Evolutionary conservation across 1,284 basidiomycete genomes (phyloP).

Genomic region (Cutaneotrichosporon sp.): DNA sequence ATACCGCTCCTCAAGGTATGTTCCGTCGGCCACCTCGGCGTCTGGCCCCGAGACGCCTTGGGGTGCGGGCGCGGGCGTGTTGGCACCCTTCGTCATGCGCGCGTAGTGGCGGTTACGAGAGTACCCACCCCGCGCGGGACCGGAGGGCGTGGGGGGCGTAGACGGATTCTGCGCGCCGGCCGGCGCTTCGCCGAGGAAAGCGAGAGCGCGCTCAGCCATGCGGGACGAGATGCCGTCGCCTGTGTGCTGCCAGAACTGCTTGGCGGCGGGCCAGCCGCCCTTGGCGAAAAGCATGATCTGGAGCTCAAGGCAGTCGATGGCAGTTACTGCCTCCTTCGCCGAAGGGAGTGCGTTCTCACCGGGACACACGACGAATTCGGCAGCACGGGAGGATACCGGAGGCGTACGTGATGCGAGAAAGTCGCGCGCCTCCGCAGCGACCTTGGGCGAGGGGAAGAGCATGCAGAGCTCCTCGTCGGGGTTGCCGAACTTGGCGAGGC

Average conservation of each 20-base stretch:
- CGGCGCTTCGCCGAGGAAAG: slow-evolving; percentile 59
- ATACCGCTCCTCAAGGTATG: slow-evolving; percentile 86
- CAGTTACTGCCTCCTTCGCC: slow-evolving; percentile 25
- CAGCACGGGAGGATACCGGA: slow-evolving; percentile 63
- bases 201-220: slow-evolving; percentile 76
- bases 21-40: slow-evolving; percentile 56
- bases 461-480: slow-evolving; percentile 67
- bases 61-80: slow-evolving; percentile 9
- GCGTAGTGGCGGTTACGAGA: slow-evolving; percentile 50
- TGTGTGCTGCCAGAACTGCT: slow-evolving; percentile 94
- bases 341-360: slow-evolving; percentile 33
- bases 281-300: slow-evolving; percentile 78
- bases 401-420: slow-evolving; percentile 63
- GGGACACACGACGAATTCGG: slow-evolving; percentile 68
- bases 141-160: not conserved
- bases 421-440: slow-evolving; percentile 70
- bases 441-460: slow-evolving; percentile 69
- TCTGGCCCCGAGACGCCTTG: slow-evolving; percentile 23
- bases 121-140: slow-evolving; percentile 45
- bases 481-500: slow-evolving; percentile 72
- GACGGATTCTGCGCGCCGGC: slow-evolving; percentile 30
- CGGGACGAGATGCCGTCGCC: slow-evolving; percentile 88
- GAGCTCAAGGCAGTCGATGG: slow-evolving; percentile 59
- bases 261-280: slow-evolving; percentile 68
- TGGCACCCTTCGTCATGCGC: slow-evolving; percentile 11